phyloP scores from a whole-genome alignment of 2,329 filamentous ascomycete genomes.

The Penicillium sp. region DNA sequence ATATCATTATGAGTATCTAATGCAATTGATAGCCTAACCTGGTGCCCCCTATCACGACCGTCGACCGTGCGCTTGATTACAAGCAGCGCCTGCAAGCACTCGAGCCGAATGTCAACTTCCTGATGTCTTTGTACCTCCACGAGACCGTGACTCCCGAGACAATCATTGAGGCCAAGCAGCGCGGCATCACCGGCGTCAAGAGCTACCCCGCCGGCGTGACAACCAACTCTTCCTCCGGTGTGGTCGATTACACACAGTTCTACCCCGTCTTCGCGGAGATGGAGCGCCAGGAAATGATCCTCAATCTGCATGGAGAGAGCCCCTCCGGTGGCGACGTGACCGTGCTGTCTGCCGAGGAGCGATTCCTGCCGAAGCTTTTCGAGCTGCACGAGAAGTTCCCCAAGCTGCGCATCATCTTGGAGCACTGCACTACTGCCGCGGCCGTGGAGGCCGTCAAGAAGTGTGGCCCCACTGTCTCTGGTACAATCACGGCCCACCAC shows the following conservation, averaged over 20 bases:
- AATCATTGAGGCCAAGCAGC: constrained; percentile 70
- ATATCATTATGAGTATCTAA: constrained; percentile 23
- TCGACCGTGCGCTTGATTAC: constrained; percentile 66
- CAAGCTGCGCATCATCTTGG: constrained; percentile 57
- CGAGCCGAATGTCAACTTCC: constrained; percentile 64
- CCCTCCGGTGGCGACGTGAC: constrained; percentile 47
- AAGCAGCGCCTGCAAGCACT: constrained; percentile 61
- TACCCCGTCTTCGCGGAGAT: constrained; percentile 78
- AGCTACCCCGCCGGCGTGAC: constrained; percentile 51
- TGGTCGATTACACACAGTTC: constrained; percentile 46
- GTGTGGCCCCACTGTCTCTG: constrained; percentile 74
- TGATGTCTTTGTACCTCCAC: constrained; percentile 74
- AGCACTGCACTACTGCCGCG: constrained; percentile 85
- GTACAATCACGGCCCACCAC: constrained; percentile 78
- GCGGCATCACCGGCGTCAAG: constrained; percentile 69
- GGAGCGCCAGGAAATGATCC: constrained; percentile 77
- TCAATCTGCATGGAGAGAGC: constrained; percentile 86
- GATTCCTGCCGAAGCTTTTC: constrained; percentile 78
- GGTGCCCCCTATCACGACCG: constrained; percentile 63
- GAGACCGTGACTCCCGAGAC: constrained; percentile 65
- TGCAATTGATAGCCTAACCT: constrained; percentile 59
- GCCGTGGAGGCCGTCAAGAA: constrained; percentile 75
- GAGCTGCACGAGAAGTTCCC: constrained; percentile 76
- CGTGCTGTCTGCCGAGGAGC: constrained; percentile 69
- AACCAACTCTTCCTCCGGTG: constrained; percentile 57